Base-by-base conservation (phyloP, 345 rosid genomes). In the Citrus medica region DNA sequence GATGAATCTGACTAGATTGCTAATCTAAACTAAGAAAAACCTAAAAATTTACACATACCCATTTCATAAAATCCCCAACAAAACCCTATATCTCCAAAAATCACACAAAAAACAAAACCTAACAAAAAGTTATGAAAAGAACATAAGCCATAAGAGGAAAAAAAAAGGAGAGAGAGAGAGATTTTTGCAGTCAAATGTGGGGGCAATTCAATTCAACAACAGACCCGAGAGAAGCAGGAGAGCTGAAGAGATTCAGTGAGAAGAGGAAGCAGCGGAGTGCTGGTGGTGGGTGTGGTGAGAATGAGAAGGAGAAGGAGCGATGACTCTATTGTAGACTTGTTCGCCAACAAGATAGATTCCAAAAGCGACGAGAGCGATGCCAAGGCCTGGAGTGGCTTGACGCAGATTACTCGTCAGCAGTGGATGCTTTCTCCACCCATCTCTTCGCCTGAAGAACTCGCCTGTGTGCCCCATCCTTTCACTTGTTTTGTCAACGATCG, bases 341-440 rank as follows among this genome's bases (percentile, higher is more conserved):
- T 95, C 99, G 28, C 98, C 98, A 28, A 87, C 90, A n/a, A 91
- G 92, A 79, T 92, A 95, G 76, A 93, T 84, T 72, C 96, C 92
- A 66, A 95, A 95, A 83, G 99, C 99, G 24, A 81, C 93, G 61
- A 95, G 86, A 24, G 92, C 97, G 85, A 91, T 91, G 76, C 99
- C 98, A 68, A 95, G 90, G 10, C 98, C 98, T 4, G 99, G 98
- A 67, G 88, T 82, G 42, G 97, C 97, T 71, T 93, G 91, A 46
- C 96, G 93, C 80, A 93, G 81, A 76, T 95, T 97, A 32, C 94
- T 95, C 8, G 84, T 38, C 7, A 95, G 88, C 94, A 89, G 90
- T 56, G 99, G 99, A 69, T 95, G 99, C 88, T 86, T 95, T 87
- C 98, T 86, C 99, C 99, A 93, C 79, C 86, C 89, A 73, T 93